These are phyloP conservation scores for Aspergillus hancockii DNA, from an alignment of 495 filamentous ascomycete genomes.

Conservation along the genomic window DNA sequence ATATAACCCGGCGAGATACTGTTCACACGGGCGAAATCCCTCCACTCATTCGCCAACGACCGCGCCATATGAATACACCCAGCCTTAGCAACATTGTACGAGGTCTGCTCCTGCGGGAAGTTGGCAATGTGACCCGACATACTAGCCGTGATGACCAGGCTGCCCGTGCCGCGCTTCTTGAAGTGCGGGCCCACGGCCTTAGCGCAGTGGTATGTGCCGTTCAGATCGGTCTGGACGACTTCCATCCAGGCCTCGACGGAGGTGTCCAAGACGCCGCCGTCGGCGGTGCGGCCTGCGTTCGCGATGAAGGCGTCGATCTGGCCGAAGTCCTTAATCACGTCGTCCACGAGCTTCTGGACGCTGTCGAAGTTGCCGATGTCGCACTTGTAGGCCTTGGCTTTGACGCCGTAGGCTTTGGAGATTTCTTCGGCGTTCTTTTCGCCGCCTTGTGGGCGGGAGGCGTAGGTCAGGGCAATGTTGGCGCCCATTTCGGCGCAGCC, in stretches of 20 bases:
- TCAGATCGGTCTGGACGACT: constrained; percentile 65
- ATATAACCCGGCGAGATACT: constrained; percentile 78
- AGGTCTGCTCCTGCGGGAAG: constrained; percentile 75
- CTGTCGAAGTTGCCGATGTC: constrained; percentile 52
- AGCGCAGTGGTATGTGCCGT: constrained; percentile 68
- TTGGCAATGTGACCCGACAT: constrained; percentile 79
- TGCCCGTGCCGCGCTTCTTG: constrained; percentile 60
- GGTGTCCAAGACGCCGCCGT: constrained; percentile 62
- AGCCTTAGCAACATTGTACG: constrained; percentile 81
- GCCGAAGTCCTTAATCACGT: constrained; percentile 62
- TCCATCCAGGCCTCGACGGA: constrained; percentile 66
- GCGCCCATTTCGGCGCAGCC: constrained; percentile 74
- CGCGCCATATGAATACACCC: constrained; percentile 53
- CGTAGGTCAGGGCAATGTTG: constrained; percentile 67
- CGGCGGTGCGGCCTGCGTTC: constrained; percentile 68
- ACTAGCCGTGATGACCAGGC: constrained; percentile 63
- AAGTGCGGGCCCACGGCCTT: constrained; percentile 66
- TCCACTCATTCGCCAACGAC: constrained; percentile 74
- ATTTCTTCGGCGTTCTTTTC: constrained; percentile 68
- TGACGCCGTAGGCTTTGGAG: constrained; percentile 59
- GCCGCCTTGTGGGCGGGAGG: constrained; percentile 59
- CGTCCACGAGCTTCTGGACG: constrained; percentile 49
- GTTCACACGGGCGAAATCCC: constrained; percentile 76
- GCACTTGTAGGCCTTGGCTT: constrained; percentile 67
- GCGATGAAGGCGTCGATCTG: constrained; percentile 68